Evolutionary conservation across 2,329 filamentous ascomycete genomes (phyloP), one percentile per base, ranked within the genome.

Genomic region (Phialophora tarda): DNA sequence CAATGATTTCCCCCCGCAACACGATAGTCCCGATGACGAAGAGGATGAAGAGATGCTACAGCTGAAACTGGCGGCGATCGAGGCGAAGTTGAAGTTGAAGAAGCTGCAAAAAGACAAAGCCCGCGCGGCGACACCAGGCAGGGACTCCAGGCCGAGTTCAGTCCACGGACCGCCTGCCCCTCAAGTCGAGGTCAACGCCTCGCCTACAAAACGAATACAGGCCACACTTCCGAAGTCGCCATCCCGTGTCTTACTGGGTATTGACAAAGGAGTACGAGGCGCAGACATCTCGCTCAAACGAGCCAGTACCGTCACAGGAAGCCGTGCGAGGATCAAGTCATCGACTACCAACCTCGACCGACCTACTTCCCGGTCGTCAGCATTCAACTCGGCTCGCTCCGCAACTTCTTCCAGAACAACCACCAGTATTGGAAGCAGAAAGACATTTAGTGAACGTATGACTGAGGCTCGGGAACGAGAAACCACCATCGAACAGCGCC

Each of bases 11-110:
- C 68, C 56, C 54, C 61, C 60, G 65, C 71, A 64, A 78, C 80
- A 82, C 3, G 69, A 69, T 24, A 74, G 75, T 17, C 81, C 80
- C 10, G 87, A 89, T 0, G 89, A 91, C 4, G 85, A 87, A n/a
- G 86, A 96, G 6, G 93, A 96, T 72, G 94, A 97, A 77, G 93
- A 98, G 81, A 96, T 88, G 1, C 80, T 98, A 38, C 88, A 96
- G 75, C 81, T 99, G 69, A 89, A 96, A 76, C 82, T 98, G 4
- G 89, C 93, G 70, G 92, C 91, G 63, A 96, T 99, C 65, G 89
- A 98, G 77, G 92, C 93, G 6, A 89, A 90, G 67, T 80, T 98
- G 60, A 95, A 90, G 78, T 79, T 98, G 70, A 98, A 97, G 78
- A 93, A 90, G 74, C 81, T 98, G 14, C 91, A 95, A 76, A 89